Evolutionary conservation across 805 yeast genomes (phyloP).

Genomic region (Pichia exigua): DNA sequence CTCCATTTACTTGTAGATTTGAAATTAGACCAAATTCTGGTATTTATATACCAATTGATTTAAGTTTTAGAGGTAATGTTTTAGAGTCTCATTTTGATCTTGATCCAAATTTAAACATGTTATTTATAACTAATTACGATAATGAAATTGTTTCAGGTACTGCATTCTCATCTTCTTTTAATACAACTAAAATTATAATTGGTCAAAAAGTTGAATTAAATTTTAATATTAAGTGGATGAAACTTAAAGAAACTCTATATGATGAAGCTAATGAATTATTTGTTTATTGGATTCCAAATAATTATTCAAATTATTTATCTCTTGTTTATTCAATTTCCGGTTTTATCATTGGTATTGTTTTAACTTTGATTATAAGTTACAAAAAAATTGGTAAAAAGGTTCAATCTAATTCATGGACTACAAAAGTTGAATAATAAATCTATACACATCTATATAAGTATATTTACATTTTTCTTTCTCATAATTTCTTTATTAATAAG

Average conservation of each 20-base stretch:
- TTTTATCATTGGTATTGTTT: conserved; percentile 18
- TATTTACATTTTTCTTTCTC: not conserved
- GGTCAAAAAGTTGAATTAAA: conserved; percentile 54
- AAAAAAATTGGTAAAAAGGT: conserved; percentile 19
- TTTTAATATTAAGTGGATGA: conserved; percentile 52
- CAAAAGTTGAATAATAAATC: conserved; percentile 19
- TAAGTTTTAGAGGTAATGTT: conserved; percentile 59
- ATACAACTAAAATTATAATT: conserved; percentile 54
- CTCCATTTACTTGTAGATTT: conserved; percentile 62
- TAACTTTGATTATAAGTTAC: conserved; percentile 20
- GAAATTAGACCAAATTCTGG: conserved; percentile 41
- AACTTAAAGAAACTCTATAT: not conserved
- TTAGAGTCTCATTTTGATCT: conserved; percentile 63
- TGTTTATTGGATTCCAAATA: conserved; percentile 2
- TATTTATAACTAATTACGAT: conserved; percentile 30
- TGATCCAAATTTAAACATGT: conserved; percentile 48
- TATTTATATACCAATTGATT: conserved; percentile 49
- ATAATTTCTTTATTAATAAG: conserved; percentile 21
- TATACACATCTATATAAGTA: not conserved
- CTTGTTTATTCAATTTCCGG: conserved; percentile 9
- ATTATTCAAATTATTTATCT: not conserved
- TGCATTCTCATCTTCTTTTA: conserved; percentile 55
- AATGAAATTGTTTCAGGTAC: conserved; percentile 42
- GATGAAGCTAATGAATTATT: not conserved
- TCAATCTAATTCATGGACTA: conserved; percentile 16